Evolutionary conservation across 176 grass and related monocot species (phyloP), one percentile per base, ranked within the genome.

Genomic region (Leersia perrieri): DNA sequence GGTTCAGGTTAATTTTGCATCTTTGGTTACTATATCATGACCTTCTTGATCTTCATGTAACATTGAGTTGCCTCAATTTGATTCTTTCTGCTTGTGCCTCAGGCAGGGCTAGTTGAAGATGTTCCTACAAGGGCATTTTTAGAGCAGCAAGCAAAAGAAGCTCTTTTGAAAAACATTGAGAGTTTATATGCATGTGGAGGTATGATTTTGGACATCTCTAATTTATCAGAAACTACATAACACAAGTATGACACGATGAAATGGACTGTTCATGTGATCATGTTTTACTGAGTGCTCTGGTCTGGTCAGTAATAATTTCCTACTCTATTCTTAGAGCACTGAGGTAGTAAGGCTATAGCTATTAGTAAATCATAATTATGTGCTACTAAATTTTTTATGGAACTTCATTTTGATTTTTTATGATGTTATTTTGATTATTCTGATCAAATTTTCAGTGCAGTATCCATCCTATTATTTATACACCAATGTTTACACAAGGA

Each of bases 171-270:
- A 77, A 98, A 98, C 63, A 83, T 98, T 11, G 92, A 98, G 61
- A 94, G 75, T 80, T 82, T 98, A 44, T 98, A 98, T 45, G 88
- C 92, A 83, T 94, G 92, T 84, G 90, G 88, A 86, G 90, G 95
- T 94, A 91, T 20, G 73, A 80, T 71, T 13, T 20, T 18, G 4
- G 6, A 10, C 42, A 61, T 11, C 23, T 82, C 31, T 25, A 57
- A 64, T 80, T 40, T 41, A 22, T 80, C 4, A 70, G 16, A 39
- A 31, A 42, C 32, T n/a, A 78, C 22, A 1, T 18, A 70, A 66
- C 76, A 70, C 26, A 63, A 77, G 12, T 82, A 87, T 60, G 23
- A 29, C 15, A 76, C 39, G 8, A 87, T 60, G 29, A 34, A 11
- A 77, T 68, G 18, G 29, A 44, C 20, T 47, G 14, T 66, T 68